phyloP scores from a whole-genome alignment of 2,329 filamentous ascomycete species.

The Periconia macrospinosa region DNA sequence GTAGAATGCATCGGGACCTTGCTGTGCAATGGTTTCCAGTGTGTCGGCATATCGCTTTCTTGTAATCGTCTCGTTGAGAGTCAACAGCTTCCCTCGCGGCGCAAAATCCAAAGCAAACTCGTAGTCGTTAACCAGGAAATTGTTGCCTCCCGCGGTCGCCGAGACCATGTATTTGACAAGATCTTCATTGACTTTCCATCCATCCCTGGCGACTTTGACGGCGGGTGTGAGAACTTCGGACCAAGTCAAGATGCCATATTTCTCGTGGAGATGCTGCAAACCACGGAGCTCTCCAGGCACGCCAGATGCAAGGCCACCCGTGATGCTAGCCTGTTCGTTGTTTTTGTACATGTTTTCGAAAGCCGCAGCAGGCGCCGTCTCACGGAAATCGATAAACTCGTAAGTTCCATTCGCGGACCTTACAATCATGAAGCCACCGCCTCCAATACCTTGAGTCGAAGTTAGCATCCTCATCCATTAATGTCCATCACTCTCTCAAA shows the following conservation, averaged over 20 bases:
- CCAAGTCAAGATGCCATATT: constrained; percentile 62
- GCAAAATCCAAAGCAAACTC: constrained; percentile 89
- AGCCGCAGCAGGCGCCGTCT: constrained; percentile 81
- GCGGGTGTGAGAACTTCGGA: constrained; percentile 72
- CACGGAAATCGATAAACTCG: constrained; percentile 87
- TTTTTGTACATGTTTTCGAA: constrained; percentile 82
- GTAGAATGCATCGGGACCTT: constrained; percentile 77
- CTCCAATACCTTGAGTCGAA: constrained; percentile 69
- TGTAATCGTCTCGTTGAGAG: constrained; percentile 76
- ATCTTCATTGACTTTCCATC: constrained; percentile 71
- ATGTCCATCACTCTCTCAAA: neutral
- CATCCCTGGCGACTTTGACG: constrained; percentile 64
- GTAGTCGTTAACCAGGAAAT: constrained; percentile 75
- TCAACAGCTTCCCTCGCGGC: constrained; percentile 72
- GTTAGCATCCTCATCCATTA: neutral
- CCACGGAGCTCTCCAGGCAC: constrained; percentile 78
- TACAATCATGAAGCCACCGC: constrained; percentile 88
- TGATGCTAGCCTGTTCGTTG: constrained; percentile 67
- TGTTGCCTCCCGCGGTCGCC: constrained; percentile 43
- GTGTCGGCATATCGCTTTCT: constrained; percentile 80
- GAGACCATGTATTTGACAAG: constrained; percentile 71
- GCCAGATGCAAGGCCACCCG: constrained; percentile 68
- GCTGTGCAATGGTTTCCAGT: constrained; percentile 72
- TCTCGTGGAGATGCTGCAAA: constrained; percentile 74
- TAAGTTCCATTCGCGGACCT: constrained; percentile 73